Base-by-base conservation (phyloP, 2,329 filamentous ascomycete species). In the Emericellopsis cladophorae region DNA sequence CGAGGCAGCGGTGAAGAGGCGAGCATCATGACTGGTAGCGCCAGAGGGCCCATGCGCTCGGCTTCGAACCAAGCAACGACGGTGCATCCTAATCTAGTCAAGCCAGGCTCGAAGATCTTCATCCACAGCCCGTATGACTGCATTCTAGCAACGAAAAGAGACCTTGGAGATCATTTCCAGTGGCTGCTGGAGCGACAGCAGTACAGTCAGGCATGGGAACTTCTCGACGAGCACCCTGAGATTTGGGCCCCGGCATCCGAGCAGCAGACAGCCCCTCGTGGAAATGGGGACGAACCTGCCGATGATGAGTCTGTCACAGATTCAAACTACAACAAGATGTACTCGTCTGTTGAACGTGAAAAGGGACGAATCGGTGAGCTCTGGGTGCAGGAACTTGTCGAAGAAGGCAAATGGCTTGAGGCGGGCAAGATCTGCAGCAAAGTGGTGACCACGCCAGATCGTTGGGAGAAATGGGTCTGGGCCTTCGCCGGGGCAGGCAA, bases 101-200 rank as follows among this genome's bases (percentile, higher is more conserved):
- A 77, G 52, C 67, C 66, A 39, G 71, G 74, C 2, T 59, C 71
- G 50, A 72, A 96, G 53, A 84, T 98, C 14, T 95, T 95, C 56
- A 86, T 98, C 33, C 88, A 95, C 53, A 95, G 88, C 51, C 92
- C 92, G 0, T 98, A 93, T 54, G 92, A 98, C 60, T 96, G 89
- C 52, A 82, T 96, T n/a, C 66, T 95, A 41, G 86, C 87, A 1
- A 86, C 92, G 3, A 89, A 89, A 55, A 74, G 92, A 49, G 89
- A 95, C 53, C 68, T 94, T 14, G 68, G 78, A 4, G 92, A 98
- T 59, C 88, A 94, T 53, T 66, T 96, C 18, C 67, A 72, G 7
- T 98, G 90, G 90, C 68, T 96, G 12, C 57, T 94, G 23, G 84
- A 90, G 44, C 85, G 81, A 45, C 74, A 84, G 40, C 79, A 81